Evolutionary conservation across 2,329 filamentous ascomycete species (phyloP), one percentile per base, ranked within the genome.

Genomic region (Tolypocladium album): DNA sequence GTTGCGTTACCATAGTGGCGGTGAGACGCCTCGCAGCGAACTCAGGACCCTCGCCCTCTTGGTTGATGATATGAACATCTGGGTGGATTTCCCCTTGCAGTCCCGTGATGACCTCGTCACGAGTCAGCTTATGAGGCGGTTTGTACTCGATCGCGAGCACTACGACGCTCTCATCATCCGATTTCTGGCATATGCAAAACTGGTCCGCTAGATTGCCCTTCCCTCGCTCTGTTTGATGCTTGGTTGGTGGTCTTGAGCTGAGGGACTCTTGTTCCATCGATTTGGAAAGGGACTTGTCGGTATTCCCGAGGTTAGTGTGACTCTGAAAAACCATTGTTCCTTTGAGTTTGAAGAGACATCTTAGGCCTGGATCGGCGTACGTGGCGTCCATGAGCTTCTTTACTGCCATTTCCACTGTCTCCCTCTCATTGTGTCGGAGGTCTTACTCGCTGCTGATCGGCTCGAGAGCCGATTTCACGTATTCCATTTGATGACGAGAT

Each of bases 1-100:
- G 68, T 62, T 76, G 68, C 3, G 70, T 75, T 7, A 77, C 60
- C 34, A 74, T 70, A 24, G 73, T 72, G 27, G 73, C 66, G 47
- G 65, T 60, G 27, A 77, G 71, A 20, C 45, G 17, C 61, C 57
- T 71, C 0, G 71, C 64, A 12, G 63, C 57, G 27, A 74, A 74
- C 8, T 24, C 55, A 40, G 70, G 72, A 47, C 61, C 67, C 7
- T 72, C 56, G 12, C 68, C 68, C 4, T 72, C 64, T 58, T 70
- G 52, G 60, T 74, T 68, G 60, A 76, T 70, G 31, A 71, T 61
- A 27, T 71, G 65, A 9, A 63, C 63, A 39, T 72, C 68, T 4
- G 68, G 71, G 39, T 68, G 61, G 58, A 77, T 75, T 60, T 73
- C 70, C 27, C 27, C 61, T n/a, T n/a, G n/a, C 11, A 77, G 66